phyloP scores from a whole-genome alignment of 2,329 filamentous ascomycete genomes.

The Alternaria novae-zelandiae region DNA sequence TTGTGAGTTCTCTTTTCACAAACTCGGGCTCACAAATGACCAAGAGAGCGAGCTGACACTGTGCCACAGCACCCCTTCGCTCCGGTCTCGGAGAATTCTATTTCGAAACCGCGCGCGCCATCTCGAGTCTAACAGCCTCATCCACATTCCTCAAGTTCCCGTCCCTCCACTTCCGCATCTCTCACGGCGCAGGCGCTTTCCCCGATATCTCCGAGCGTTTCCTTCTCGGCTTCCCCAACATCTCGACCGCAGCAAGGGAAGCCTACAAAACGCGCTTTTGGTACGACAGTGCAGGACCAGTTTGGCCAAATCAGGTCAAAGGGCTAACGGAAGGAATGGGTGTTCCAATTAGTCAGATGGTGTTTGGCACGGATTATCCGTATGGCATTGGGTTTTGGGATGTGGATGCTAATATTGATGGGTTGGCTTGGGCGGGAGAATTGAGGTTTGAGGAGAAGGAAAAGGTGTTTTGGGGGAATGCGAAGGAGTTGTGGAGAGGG shows the following conservation, averaged over 20 bases:
- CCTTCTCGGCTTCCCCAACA: conserved; percentile 38
- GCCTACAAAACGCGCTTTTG: conserved; percentile 42
- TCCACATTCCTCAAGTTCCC: conserved; percentile 37
- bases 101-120: conserved; percentile 46
- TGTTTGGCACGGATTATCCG: conserved; percentile 50
- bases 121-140: conserved; percentile 42
- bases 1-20: conserved; percentile 27
- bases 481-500: conserved; percentile 32
- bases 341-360: conserved; percentile 38
- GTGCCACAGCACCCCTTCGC: conserved; percentile 36
- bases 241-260: conserved; percentile 32
- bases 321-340: conserved; percentile 42
- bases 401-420: conserved; percentile 40
- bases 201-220: conserved; percentile 46
- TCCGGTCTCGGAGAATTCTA: conserved; percentile 48
- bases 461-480: conserved; percentile 36
- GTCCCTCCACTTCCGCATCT: conserved; percentile 42
- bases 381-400: conserved; percentile 49
- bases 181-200: conserved; percentile 47
- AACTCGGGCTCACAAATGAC: neutral
- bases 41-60: neutral
- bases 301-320: conserved; percentile 46
- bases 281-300: conserved; percentile 49
- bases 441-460: conserved; percentile 33
- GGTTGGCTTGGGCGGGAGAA: conserved; percentile 32